Evolutionary conservation across 768 basidiomycete species (phyloP).

Genomic region (Pleurotus salmoneostramineus): DNA sequence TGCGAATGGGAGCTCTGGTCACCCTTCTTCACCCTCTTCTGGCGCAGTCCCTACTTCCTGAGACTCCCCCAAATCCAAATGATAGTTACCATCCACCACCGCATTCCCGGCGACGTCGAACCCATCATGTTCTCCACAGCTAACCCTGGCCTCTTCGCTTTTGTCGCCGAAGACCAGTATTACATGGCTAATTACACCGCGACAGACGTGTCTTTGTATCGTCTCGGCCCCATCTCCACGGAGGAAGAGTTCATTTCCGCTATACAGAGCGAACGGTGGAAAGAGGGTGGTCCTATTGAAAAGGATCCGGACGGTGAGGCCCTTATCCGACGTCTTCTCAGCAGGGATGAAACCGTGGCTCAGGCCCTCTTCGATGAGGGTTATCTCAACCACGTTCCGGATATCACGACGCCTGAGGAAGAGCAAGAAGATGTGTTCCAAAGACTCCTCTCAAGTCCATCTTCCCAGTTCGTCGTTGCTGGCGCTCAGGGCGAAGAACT

Average conservation of each 20-base stretch:
- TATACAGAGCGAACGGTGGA: background rate
- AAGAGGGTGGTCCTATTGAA: background rate
- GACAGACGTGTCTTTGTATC: background rate
- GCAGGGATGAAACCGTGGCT: background rate
- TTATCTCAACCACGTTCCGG: background rate
- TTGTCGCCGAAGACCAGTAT: background rate
- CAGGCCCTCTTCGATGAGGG: background rate
- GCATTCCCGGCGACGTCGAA: constrained; percentile 25
- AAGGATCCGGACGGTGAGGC: background rate
- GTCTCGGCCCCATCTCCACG: background rate
- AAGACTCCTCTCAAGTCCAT: background rate
- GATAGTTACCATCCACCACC: constrained; percentile 27
- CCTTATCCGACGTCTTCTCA: background rate
- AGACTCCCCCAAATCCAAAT: constrained; percentile 31
- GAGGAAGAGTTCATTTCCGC: background rate
- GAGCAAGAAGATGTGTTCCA: background rate
- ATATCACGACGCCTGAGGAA: background rate
- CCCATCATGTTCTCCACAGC: constrained; percentile 24
- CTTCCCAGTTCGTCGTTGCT: background rate
- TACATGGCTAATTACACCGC: background rate
- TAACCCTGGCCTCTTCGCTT: background rate
- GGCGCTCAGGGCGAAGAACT: background rate
- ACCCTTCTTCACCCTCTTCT: constrained; percentile 27
- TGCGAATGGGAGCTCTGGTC: constrained; percentile 24
- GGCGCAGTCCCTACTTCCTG: constrained; percentile 29